A percentile compares a stretch with the other conserved stretches of the same genome.
Conservation (phyloP, 1,284 basidiomycete genomes). For the Pulchroboletus neoregius region DNA sequence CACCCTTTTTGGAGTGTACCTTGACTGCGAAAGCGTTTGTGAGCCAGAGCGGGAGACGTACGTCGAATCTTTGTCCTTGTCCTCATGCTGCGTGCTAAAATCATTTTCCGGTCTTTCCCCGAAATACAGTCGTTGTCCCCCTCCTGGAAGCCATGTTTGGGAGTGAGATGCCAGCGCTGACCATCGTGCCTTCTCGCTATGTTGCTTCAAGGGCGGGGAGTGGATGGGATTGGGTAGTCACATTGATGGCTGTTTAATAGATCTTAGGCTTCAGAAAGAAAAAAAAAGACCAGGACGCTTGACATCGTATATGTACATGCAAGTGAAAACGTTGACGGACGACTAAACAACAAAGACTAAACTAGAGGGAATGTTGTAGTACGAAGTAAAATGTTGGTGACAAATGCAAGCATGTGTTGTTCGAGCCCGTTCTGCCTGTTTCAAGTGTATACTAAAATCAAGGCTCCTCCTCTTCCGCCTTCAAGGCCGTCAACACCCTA, state of each 20-base stretch:
- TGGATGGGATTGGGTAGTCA: conserved; percentile 60
- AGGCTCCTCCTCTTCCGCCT: conserved; percentile 50
- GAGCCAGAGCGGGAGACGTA: conserved; percentile 13
- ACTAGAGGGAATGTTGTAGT: conserved; percentile 9
- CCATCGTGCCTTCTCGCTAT: conserved; percentile 49
- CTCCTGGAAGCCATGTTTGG: conserved; percentile 21
- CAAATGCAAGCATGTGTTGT: conserved; percentile 15
- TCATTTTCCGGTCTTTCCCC: background rate
- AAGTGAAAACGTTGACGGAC: background rate
- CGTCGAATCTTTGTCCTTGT: conserved; percentile 8
- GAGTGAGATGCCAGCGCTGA: conserved; percentile 41
- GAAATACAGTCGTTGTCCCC: conserved; percentile 14
- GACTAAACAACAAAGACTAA: conserved; percentile 1
- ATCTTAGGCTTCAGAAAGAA: background rate
- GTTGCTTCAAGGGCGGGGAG: conserved; percentile 39
- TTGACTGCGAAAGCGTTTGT: conserved; percentile 29
- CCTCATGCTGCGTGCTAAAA: conserved; percentile 1
- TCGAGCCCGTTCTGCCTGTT: conserved; percentile 1
- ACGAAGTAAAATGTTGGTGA: background rate
- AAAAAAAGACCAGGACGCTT: background rate
- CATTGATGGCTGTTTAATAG: conserved; percentile 31
- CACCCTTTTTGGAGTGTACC: conserved; percentile 22
- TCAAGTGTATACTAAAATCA: conserved; percentile 26
- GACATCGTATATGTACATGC: conserved; percentile 14
- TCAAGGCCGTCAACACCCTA: conserved; percentile 71